A percentile compares a stretch with the other conserved stretches of the same genome.
These are phyloP conservation scores for Chrysanthemum lavandulifolium DNA, from an alignment of 129 eudicot species.

Conservation along the genomic window DNA sequence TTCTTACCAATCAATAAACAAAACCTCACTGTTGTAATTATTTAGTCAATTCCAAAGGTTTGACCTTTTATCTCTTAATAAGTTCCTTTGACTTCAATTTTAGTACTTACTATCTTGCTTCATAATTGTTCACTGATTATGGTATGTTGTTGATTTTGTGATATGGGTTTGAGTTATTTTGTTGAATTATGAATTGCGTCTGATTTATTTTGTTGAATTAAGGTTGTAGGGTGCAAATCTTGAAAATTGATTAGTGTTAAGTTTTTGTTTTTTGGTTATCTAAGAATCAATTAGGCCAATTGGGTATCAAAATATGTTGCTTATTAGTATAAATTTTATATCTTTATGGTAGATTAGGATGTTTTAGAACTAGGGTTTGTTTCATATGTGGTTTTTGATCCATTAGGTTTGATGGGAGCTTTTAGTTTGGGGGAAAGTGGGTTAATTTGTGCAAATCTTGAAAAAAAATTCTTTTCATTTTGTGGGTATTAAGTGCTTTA, in stretches of 20 bases:
- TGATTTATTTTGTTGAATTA: conserved; percentile 23
- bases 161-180: conserved; percentile 20
- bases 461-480: conserved; percentile 5
- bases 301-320: not conserved
- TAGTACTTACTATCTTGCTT: conserved; percentile 8
- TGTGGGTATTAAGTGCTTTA: conserved; percentile 12
- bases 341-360: not conserved
- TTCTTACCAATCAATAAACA: conserved; percentile 16
- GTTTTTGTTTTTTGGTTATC: conserved; percentile 18
- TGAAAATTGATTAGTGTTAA: conserved; percentile 10
- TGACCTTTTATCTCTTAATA: conserved; percentile 22
- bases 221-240: conserved; percentile 21
- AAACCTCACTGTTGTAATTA: conserved; percentile 22
- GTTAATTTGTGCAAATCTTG: conserved; percentile 20
- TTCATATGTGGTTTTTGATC: conserved; percentile 18
- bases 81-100: conserved; percentile 19
- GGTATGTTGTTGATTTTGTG: conserved; percentile 21
- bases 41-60: conserved; percentile 28
- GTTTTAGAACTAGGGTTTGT: conserved; percentile 34
- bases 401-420: conserved; percentile 10
- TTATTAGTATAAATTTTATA: conserved; percentile 9
- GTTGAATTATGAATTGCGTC: not conserved
- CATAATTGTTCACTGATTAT: conserved; percentile 17
- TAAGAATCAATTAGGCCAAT: conserved; percentile 7
- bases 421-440: conserved; percentile 20